phyloP scores from a whole-genome alignment of 148 eudicot species.

The Vaccinium corymbosum region DNA sequence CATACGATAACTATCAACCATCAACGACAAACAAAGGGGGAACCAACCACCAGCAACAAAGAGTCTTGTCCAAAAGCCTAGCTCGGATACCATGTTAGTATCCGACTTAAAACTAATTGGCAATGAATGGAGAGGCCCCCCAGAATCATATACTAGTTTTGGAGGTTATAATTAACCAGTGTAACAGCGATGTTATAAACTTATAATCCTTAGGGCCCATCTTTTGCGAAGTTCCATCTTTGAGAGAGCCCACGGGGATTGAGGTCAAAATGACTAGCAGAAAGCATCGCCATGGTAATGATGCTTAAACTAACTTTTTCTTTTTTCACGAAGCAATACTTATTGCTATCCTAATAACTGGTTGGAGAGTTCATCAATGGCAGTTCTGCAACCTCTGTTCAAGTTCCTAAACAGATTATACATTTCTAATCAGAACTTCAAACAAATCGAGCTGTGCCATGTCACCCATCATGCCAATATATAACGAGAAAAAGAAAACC shows the following conservation, averaged over 20 bases:
- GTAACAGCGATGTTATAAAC: no score
- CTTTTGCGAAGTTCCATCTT: neutral
- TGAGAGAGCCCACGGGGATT: neutral
- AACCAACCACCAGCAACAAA: no score
- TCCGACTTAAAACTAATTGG: no score
- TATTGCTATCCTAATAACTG: neutral
- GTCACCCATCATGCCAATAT: neutral
- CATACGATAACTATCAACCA: no score
- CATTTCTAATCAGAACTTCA: neutral
- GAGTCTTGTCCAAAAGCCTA: no score
- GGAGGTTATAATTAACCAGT: no score
- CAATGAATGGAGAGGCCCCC: no score
- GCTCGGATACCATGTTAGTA: no score
- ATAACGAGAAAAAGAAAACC: neutral
- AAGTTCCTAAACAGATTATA: neutral
- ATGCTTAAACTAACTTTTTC: neutral
- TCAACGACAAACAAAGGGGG: no score
- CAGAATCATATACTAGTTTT: no score
- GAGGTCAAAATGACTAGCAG: neutral
- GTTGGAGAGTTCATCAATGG: neutral
- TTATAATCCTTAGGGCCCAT: neutral
- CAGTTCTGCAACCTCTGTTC: neutral
- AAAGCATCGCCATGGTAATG: neutral
- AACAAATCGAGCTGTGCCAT: neutral
- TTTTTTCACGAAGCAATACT: neutral